Evolutionary conservation across 306 rosid genomes (phyloP).

Genomic region (Luffa aegyptiaca): DNA sequence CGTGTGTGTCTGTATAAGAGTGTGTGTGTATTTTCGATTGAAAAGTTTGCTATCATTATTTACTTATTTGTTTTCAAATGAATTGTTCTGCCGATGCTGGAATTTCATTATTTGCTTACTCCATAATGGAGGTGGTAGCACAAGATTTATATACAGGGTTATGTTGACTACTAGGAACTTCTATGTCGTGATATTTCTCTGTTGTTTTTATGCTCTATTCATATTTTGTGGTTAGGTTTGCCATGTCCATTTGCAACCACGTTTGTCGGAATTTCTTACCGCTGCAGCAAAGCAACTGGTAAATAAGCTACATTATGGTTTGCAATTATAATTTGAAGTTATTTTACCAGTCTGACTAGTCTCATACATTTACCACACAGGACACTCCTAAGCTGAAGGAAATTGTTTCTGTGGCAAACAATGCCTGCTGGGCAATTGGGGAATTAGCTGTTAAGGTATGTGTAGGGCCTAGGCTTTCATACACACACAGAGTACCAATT

Average conservation of each 20-base stretch:
- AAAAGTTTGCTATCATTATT: background rate
- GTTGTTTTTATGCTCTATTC: background rate
- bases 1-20: background rate
- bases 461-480: conserved; percentile 9
- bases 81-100: background rate
- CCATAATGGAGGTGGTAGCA: background rate
- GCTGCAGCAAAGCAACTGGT: conserved; percentile 89
- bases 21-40: background rate
- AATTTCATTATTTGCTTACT: background rate
- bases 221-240: conserved; percentile 56
- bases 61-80: background rate
- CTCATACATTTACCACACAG: conserved; percentile 29
- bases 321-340: background rate
- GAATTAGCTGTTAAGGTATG: conserved; percentile 92
- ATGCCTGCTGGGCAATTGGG: conserved; percentile 99
- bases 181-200: background rate
- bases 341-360: conserved; percentile 17
- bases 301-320: conserved; percentile 11
- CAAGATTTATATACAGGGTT: background rate
- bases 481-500: background rate
- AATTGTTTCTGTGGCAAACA: conserved; percentile 89
- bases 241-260: conserved; percentile 69
- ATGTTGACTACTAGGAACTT: background rate
- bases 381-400: conserved; percentile 68
- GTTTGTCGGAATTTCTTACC: conserved; percentile 79